These are phyloP conservation scores for Adansonia digitata DNA, from an alignment of 345 rosid genomes.

Conservation along the genomic window DNA sequence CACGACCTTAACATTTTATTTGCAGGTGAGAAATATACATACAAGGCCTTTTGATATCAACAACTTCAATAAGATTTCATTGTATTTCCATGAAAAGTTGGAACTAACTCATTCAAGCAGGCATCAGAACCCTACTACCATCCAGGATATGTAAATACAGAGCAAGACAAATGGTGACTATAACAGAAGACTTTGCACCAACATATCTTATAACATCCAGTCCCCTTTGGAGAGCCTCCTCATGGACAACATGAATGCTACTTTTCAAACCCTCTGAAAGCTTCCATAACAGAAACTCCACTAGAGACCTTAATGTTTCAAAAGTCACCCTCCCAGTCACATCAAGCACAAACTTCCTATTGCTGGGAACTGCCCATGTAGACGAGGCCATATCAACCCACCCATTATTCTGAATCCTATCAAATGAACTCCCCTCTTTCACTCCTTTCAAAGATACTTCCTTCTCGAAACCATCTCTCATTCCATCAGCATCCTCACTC, in stretches of 20 bases:
- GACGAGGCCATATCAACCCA: constrained; percentile 50
- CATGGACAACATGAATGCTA: constrained; percentile 38
- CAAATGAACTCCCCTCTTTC: constrained; percentile 23
- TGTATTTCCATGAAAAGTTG: constrained; percentile 3
- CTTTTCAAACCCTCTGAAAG: constrained; percentile 50
- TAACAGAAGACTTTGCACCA: constrained; percentile 63
- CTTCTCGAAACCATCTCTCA: constrained; percentile 12
- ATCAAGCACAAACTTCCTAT: constrained; percentile 72
- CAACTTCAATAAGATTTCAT: constrained; percentile 8
- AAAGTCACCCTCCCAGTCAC: constrained; percentile 87
- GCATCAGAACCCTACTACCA: constrained; percentile 36
- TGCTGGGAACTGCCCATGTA: constrained; percentile 65
- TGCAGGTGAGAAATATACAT: constrained; percentile 1
- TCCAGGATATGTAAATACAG: constrained; percentile 60
- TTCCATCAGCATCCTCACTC: constrained; percentile 15
- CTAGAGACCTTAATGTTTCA: constrained; percentile 58
- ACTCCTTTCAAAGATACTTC: constrained; percentile 20
- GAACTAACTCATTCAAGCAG: constrained; percentile 31
- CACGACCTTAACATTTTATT: not conserved
- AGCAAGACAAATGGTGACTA: constrained; percentile 75
- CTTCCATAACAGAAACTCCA: constrained; percentile 57
- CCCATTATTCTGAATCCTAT: constrained; percentile 33
- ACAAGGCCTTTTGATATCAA: not conserved
- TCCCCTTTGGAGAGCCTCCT: constrained; percentile 59
- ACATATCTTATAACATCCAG: constrained; percentile 56